Conservation (phyloP, 805 yeast genomes). For the Ogataea trehaloabstinens region DNA sequence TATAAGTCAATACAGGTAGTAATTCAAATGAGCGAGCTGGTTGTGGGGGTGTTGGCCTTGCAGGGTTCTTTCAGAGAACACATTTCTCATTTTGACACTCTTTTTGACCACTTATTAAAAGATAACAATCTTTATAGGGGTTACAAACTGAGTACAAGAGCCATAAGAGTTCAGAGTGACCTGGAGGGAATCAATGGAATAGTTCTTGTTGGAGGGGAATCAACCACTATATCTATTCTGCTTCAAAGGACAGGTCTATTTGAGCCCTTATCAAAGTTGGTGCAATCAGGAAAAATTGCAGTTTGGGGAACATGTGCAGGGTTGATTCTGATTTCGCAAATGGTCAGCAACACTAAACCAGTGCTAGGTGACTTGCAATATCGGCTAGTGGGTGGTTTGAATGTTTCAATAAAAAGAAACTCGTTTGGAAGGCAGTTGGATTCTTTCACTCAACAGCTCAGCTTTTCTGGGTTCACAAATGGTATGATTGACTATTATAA, state of each 20-base stretch:
- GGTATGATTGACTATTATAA: conserved; percentile 31
- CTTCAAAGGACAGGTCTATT: conserved; percentile 64
- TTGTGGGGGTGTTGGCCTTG: conserved; percentile 69
- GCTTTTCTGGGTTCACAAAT: conserved; percentile 26
- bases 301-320: conserved; percentile 92
- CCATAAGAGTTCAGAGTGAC: conserved; percentile 54
- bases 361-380: conserved; percentile 39
- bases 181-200: conserved; percentile 53
- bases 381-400: conserved; percentile 59
- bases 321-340: conserved; percentile 59
- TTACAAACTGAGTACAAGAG: conserved; percentile 35
- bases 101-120: conserved; percentile 31
- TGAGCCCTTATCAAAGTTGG: conserved; percentile 50
- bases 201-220: conserved; percentile 70
- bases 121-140: conserved; percentile 27
- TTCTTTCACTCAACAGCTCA: conserved; percentile 52
- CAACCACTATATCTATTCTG: conserved; percentile 66
- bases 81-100: conserved; percentile 43
- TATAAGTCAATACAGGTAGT: too few relatives aligned
- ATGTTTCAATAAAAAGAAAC: conserved; percentile 63
- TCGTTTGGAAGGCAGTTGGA: conserved; percentile 79
- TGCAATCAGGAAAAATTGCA: conserved; percentile 46
- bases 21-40: conserved; percentile 8
- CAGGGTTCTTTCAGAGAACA: conserved; percentile 83
- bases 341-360: conserved; percentile 49